Conservation (phyloP, 2,329 filamentous ascomycete genomes). For the Alternaria arbusti region DNA sequence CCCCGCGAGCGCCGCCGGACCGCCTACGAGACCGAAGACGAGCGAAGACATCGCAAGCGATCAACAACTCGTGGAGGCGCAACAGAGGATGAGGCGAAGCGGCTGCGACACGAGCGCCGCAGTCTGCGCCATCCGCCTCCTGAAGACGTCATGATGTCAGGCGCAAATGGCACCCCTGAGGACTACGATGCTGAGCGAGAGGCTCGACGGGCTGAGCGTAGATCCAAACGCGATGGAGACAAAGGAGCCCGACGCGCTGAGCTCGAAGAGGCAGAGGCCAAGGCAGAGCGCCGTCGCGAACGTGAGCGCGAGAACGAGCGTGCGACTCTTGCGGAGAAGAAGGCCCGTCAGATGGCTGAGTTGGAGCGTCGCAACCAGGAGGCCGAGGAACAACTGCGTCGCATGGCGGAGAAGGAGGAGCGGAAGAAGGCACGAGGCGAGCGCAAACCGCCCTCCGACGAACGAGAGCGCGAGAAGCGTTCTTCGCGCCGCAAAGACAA, state of each 20-base stretch:
- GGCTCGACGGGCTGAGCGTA: conserved; percentile 46
- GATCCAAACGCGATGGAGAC: conserved; percentile 45
- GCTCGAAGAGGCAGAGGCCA: conserved; percentile 45
- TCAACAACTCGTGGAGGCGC: conserved; percentile 42
- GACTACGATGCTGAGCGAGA: conserved; percentile 47
- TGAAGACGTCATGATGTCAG: conserved; percentile 37
- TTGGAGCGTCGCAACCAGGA: conserved; percentile 48
- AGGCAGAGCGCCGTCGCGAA: conserved; percentile 47
- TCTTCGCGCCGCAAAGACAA: conserved; percentile 46
- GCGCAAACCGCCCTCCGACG: conserved; percentile 37
- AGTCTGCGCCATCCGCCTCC: conserved; percentile 37
- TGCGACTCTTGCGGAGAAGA: conserved; percentile 44
- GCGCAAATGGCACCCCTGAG: conserved; percentile 31
- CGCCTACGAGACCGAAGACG: conserved; percentile 46
- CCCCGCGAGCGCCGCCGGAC: conserved; percentile 40
- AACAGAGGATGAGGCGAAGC: conserved; percentile 48
- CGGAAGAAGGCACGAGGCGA: conserved; percentile 41
- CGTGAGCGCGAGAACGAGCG: conserved; percentile 46
- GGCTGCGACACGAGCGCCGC: conserved; percentile 46
- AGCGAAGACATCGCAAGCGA: conserved; percentile 46
- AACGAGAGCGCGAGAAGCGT: conserved; percentile 43
- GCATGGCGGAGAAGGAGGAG: conserved; percentile 49
- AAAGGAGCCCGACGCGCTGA: conserved; percentile 41
- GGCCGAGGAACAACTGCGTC: conserved; percentile 48
- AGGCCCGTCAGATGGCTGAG: conserved; percentile 46